These are phyloP conservation scores for Penicillium expansum DNA, from an alignment of 2,329 filamentous ascomycete species.

Conservation along the genomic window DNA sequence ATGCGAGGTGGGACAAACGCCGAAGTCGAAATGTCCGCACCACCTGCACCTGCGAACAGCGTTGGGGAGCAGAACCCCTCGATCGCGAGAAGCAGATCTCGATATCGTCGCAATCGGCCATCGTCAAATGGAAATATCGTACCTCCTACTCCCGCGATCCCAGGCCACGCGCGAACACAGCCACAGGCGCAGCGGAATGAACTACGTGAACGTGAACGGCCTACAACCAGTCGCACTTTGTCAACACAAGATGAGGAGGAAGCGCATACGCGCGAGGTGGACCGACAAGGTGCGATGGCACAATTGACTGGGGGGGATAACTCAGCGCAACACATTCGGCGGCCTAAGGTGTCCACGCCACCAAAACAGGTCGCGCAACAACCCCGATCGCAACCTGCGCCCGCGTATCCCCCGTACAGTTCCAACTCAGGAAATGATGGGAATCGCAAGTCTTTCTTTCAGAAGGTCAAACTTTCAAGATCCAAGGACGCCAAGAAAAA, in stretches of 20 bases:
- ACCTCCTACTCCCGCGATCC: slow-evolving; percentile 14
- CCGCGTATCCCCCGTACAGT: not conserved
- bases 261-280: slow-evolving; percentile 21
- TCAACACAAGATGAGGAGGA: slow-evolving; percentile 12
- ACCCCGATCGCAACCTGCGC: not conserved
- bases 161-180: slow-evolving; percentile 9
- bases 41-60: not conserved
- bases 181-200: not conserved
- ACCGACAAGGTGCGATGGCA: slow-evolving; percentile 35
- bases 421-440: slow-evolving; percentile 11
- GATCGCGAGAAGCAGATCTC: slow-evolving; percentile 36
- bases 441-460: slow-evolving; percentile 32
- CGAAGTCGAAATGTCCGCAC: not conserved
- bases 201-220: not conserved
- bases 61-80: slow-evolving; percentile 20
- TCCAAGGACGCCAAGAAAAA: slow-evolving; percentile 14
- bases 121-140: not conserved
- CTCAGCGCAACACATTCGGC: slow-evolving; percentile 4
- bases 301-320: slow-evolving; percentile 31
- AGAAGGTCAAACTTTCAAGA: slow-evolving; percentile 28
- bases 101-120: slow-evolving; percentile 33
- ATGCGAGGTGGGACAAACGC: not conserved
- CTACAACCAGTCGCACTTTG: not conserved
- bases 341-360: slow-evolving; percentile 8
- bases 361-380: not conserved